phyloP scores from a whole-genome alignment of 208 protist genomes.

The Naegleria fowleri region DNA sequence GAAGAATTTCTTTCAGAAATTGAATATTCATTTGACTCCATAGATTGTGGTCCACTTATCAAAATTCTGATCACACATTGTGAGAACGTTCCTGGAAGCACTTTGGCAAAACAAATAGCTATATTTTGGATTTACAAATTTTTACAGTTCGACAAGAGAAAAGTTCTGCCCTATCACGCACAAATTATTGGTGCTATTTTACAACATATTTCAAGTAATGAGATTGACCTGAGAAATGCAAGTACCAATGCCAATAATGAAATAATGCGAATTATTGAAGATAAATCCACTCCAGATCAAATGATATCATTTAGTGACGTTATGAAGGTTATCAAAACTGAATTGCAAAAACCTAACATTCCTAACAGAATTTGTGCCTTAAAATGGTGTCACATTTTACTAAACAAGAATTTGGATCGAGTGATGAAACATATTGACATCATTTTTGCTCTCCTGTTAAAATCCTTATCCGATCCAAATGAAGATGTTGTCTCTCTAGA shows the following conservation, averaged over 20 bases:
- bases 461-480: slow-evolving; percentile 48
- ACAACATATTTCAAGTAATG: slow-evolving; percentile 44
- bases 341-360: slow-evolving; percentile 43
- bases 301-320: slow-evolving; percentile 16
- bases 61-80: slow-evolving; percentile 28
- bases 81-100: slow-evolving; percentile 27
- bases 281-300: neutral
- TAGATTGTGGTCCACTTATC: neutral
- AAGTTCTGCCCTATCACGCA: slow-evolving; percentile 50
- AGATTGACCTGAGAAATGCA: slow-evolving; percentile 21
- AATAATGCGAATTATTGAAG: slow-evolving; percentile 19
- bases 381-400: slow-evolving; percentile 62
- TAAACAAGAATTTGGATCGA: slow-evolving; percentile 43
- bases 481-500: slow-evolving; percentile 57
- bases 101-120: slow-evolving; percentile 52
- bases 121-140: slow-evolving; percentile 64
- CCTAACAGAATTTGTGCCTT: slow-evolving; percentile 52
- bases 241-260: slow-evolving; percentile 12
- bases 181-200: slow-evolving; percentile 53
- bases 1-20: slow-evolving; percentile 36
- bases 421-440: slow-evolving; percentile 44
- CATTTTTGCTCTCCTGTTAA: slow-evolving; percentile 40
- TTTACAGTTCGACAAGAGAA: slow-evolving; percentile 47
- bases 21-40: neutral
- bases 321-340: slow-evolving; percentile 25